These are phyloP conservation scores for Teratosphaeria pseudoeucalypti DNA, from an alignment of 2,329 filamentous ascomycete genomes.

Conservation along the genomic window DNA sequence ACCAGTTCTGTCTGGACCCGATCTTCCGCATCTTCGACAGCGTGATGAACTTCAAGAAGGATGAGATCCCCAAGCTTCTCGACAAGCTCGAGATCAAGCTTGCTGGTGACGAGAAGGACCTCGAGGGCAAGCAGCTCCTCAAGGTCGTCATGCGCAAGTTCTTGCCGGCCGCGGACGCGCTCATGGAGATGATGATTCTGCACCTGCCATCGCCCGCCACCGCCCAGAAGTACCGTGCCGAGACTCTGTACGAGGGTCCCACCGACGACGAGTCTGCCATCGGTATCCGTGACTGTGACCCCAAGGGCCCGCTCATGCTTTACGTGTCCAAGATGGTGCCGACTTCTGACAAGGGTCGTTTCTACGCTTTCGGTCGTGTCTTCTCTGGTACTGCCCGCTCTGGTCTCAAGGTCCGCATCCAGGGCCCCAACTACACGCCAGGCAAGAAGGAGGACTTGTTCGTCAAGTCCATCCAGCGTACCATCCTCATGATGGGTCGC, in stretches of 20 bases:
- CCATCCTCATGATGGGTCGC: constrained; percentile 99
- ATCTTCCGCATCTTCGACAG: constrained; percentile 98
- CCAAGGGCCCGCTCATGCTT: constrained; percentile 97
- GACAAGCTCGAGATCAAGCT: constrained; percentile 97
- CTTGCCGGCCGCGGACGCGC: constrained; percentile 93
- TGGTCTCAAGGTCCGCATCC: constrained; percentile 98
- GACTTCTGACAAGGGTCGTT: constrained; percentile 98
- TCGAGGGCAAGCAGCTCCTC: constrained; percentile 94
- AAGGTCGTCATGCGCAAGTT: constrained; percentile 99
- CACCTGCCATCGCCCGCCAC: constrained; percentile 93
- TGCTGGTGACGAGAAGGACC: constrained; percentile 69
- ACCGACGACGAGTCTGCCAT: constrained; percentile 83
- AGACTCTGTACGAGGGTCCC: constrained; percentile 98
- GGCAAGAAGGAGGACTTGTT: constrained; percentile 99
- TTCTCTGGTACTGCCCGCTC: constrained; percentile 97
- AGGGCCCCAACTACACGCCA: constrained; percentile 96
- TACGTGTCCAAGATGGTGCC: constrained; percentile 99
- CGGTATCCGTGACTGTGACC: constrained; percentile 96
- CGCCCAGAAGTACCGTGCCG: constrained; percentile 93
- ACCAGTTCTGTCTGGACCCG: constrained; percentile 98
- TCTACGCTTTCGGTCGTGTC: constrained; percentile 99
- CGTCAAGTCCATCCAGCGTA: constrained; percentile 99
- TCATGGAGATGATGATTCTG: constrained; percentile 99
- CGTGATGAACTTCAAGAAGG: constrained; percentile 98
- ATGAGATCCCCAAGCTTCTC: constrained; percentile 72